Conservation (phyloP, 75 land plant species). For the Ceratopteris richardii region DNA sequence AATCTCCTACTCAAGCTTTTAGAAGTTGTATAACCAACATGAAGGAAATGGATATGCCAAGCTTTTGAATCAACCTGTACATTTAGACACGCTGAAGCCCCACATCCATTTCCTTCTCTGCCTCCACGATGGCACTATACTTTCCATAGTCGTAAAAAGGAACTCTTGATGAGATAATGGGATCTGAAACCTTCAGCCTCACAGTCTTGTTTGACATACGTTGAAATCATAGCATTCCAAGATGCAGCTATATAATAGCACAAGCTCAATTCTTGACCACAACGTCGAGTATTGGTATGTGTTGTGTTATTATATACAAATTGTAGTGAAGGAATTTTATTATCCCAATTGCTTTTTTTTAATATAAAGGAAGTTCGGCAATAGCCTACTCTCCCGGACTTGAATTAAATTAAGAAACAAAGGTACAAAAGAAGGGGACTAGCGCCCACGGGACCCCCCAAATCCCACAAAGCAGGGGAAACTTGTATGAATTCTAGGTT, state of each 20-base stretch:
- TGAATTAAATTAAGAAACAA: too few species aligned
- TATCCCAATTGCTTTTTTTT: too few species aligned
- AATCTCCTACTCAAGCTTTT: conserved; percentile 3
- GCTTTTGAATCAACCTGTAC: conserved; percentile 6
- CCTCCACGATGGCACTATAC: conserved; percentile 8
- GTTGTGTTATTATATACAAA: too few species aligned
- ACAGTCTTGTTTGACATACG: neutral
- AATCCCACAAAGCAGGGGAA: too few species aligned
- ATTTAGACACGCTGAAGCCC: conserved; percentile 4
- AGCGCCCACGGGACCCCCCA: too few species aligned
- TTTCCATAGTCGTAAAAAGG: conserved; percentile 8
- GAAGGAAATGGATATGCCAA: conserved; percentile 4
- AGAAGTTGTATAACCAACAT: conserved; percentile 10
- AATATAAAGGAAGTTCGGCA: too few species aligned
- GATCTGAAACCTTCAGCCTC: conserved; percentile 11
- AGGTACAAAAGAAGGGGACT: too few species aligned
- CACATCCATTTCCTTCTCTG: conserved; percentile 9
- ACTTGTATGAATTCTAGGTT: too few species aligned
- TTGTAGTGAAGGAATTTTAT: too few species aligned
- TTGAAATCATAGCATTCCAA: neutral
- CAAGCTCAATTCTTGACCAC: too few species aligned
- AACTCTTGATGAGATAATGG: conserved; percentile 12
- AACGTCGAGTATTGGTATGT: too few species aligned
- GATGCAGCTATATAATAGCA: neutral
- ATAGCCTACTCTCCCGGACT: too few species aligned